These are phyloP conservation scores for Coix lacrymajobi DNA, from an alignment of 176 grass and related monocot species.

Conservation along the genomic window DNA sequence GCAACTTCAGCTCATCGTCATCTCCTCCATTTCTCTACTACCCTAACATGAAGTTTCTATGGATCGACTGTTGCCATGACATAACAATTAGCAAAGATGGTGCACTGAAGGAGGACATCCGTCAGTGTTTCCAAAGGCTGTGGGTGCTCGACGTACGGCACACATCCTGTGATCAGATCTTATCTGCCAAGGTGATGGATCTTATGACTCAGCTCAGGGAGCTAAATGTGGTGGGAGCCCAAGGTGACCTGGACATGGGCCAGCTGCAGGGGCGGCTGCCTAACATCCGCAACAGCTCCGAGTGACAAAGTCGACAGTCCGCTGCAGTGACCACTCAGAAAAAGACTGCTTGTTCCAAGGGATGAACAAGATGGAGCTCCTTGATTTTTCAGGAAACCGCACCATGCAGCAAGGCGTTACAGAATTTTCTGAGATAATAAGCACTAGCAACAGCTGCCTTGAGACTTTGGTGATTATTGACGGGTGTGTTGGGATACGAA, in stretches of 20 bases:
- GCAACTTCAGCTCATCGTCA: not conserved
- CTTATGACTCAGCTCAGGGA: not conserved
- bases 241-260: not conserved
- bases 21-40: not conserved
- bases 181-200: not conserved
- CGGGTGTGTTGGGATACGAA: not conserved
- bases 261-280: not conserved
- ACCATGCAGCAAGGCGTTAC: not conserved
- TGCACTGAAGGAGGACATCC: not conserved
- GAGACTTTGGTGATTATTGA: not conserved
- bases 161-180: not conserved
- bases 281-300: conserved; percentile 12
- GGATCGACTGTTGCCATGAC: not conserved
- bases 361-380: not conserved
- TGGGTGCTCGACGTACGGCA: not conserved
- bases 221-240: not conserved
- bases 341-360: not conserved
- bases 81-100: not conserved
- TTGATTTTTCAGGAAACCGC: not conserved
- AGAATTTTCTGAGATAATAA: not conserved
- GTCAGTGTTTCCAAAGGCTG: not conserved
- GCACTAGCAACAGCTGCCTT: not conserved
- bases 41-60: not conserved
- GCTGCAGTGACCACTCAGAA: not conserved
- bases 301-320: not conserved